These are phyloP conservation scores for Leccinum subgranulosum DNA, from an alignment of 768 basidiomycete genomes.

Conservation along the genomic window DNA sequence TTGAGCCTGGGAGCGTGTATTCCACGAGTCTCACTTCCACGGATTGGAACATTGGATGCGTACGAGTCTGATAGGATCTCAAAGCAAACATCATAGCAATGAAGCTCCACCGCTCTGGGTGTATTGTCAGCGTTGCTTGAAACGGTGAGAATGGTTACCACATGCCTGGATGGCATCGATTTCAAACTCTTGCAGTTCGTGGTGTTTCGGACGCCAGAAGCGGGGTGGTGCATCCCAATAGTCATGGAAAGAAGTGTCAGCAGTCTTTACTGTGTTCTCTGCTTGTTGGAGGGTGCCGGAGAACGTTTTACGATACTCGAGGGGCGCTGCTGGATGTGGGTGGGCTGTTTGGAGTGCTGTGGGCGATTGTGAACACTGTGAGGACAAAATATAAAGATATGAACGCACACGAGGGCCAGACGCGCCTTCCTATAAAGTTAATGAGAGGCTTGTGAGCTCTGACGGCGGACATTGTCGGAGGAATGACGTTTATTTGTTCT, in stretches of 20 bases:
- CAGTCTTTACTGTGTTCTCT: slow-evolving; percentile 11
- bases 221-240: slow-evolving; percentile 70
- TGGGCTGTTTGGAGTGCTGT: slow-evolving; percentile 40
- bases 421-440: slow-evolving; percentile 58
- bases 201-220: slow-evolving; percentile 51
- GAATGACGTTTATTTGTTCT: slow-evolving; percentile 11
- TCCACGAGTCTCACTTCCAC: neutral
- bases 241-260: slow-evolving; percentile 33
- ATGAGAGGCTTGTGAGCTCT: slow-evolving; percentile 53
- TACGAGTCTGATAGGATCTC: neutral
- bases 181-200: slow-evolving; percentile 52
- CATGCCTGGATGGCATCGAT: slow-evolving; percentile 67
- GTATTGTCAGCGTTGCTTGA: neutral
- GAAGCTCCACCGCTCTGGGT: slow-evolving; percentile 66
- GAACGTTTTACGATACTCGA: slow-evolving; percentile 52
- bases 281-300: slow-evolving; percentile 39
- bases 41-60: neutral
- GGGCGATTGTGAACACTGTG: slow-evolving; percentile 16
- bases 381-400: neutral
- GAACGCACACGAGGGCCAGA: slow-evolving; percentile 44
- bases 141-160: neutral
- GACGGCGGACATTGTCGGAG: slow-evolving; percentile 32
- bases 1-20: slow-evolving; percentile 20
- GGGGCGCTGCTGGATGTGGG: slow-evolving; percentile 67
- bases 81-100: slow-evolving; percentile 28